These are phyloP conservation scores for Penicillium ochrochloron DNA, from an alignment of 495 filamentous ascomycete species.

Conservation along the genomic window DNA sequence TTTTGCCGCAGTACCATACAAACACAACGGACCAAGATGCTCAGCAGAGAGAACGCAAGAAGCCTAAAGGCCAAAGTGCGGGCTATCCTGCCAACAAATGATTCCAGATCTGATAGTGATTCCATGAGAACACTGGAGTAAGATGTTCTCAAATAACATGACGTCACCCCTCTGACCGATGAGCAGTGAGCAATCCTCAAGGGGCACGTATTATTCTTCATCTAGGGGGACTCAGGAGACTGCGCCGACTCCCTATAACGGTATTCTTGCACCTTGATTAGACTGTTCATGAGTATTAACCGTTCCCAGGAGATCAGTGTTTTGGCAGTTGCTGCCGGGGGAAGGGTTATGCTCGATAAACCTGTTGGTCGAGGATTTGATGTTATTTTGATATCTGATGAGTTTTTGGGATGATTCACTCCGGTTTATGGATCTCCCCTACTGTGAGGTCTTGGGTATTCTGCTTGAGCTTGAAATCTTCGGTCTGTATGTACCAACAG, in stretches of 20 bases:
- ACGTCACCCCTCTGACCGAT: slow-evolving; percentile 20
- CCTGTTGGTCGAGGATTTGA: not conserved
- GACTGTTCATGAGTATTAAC: slow-evolving; percentile 20
- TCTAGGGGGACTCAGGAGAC: slow-evolving; percentile 13
- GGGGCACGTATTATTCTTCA: slow-evolving; percentile 7
- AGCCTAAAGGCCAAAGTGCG: slow-evolving; percentile 22
- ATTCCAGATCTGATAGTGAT: slow-evolving; percentile 20
- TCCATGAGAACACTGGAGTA: slow-evolving; percentile 26
- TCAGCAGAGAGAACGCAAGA: slow-evolving; percentile 13
- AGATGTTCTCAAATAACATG: slow-evolving; percentile 22
- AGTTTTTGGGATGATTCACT: not conserved
- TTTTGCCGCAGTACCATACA: not conserved
- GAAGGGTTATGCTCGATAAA: slow-evolving; percentile 20
- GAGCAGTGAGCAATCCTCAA: slow-evolving; percentile 17
- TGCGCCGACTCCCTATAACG: slow-evolving; percentile 20
- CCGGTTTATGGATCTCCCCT: not conserved
- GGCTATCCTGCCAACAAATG: slow-evolving; percentile 18
- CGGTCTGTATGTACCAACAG: slow-evolving; percentile 10
- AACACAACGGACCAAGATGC: slow-evolving; percentile 15
- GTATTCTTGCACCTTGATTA: slow-evolving; percentile 21
- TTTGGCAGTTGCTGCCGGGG: slow-evolving; percentile 27
- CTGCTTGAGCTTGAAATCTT: not conserved
- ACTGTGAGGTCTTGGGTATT: not conserved
- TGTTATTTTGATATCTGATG: not conserved
- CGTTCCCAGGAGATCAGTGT: slow-evolving; percentile 28